Percentiles rank a stretch among this genome's conserved stretches.
These are phyloP conservation scores for Sphaerulina musiva DNA, from an alignment of 2,329 filamentous ascomycete genomes.

Conservation along the genomic window DNA sequence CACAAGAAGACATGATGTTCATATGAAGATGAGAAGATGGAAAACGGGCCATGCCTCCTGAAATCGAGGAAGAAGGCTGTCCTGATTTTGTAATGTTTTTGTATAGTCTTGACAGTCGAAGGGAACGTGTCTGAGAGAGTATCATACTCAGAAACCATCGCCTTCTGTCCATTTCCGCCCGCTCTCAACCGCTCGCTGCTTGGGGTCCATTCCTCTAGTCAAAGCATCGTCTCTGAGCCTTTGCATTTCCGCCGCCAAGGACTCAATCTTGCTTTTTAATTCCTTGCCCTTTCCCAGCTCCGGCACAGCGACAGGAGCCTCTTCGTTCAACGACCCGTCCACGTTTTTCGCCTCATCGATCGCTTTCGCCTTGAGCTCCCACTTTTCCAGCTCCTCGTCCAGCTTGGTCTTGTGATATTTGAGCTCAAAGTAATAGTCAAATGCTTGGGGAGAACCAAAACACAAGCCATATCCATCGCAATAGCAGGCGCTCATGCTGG, in stretches of 20 bases:
- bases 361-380: conserved; percentile 37
- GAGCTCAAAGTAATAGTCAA: conserved; percentile 45
- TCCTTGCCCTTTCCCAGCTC: conserved; percentile 40
- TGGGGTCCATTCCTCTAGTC: conserved; percentile 47
- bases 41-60: neutral
- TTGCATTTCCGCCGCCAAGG: conserved; percentile 40
- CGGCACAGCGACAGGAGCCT: conserved; percentile 35
- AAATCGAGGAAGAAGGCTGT: neutral
- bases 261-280: conserved; percentile 41
- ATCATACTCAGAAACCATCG: conserved; percentile 45
- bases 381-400: conserved; percentile 38
- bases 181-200: conserved; percentile 46
- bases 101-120: neutral
- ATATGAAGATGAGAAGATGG: neutral
- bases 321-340: conserved; percentile 37
- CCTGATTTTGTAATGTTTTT: conserved; percentile 1
- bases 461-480: conserved; percentile 60
- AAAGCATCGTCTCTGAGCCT: conserved; percentile 41
- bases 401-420: conserved; percentile 39
- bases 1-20: conserved; percentile 1
- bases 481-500: conserved; percentile 52
- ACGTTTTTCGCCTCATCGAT: conserved; percentile 34
- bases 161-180: conserved; percentile 51
- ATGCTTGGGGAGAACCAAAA: conserved; percentile 48
- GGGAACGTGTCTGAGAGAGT: neutral